phyloP scores from a whole-genome alignment of 805 yeast species.

The Kodamaea neixiangensis region DNA sequence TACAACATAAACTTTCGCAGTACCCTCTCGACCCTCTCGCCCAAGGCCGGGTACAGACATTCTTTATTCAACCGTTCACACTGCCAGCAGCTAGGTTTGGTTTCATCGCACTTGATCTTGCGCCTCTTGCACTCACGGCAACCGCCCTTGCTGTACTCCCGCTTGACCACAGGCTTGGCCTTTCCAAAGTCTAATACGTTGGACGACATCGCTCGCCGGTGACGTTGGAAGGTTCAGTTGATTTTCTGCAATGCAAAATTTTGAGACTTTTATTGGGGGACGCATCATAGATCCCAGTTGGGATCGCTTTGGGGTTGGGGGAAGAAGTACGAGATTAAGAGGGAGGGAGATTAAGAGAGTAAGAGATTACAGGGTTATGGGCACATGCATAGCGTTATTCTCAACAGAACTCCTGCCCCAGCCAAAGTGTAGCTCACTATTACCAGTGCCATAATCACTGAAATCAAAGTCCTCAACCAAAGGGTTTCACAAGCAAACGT shows the following conservation, averaged over 20 bases:
- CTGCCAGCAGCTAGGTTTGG: conserved; percentile 35
- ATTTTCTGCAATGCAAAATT: not conserved
- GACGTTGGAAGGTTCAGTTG: not conserved
- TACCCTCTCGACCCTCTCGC: conserved; percentile 38
- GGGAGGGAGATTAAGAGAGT: not conserved
- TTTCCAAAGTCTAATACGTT: conserved; percentile 15
- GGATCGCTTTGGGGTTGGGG: too few species aligned
- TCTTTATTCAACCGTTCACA: conserved; percentile 33
- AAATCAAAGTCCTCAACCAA: too few species aligned
- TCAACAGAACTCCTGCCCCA: too few species aligned
- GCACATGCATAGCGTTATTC: too few species aligned
- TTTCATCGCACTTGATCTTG: conserved; percentile 45
- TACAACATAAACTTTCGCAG: conserved; percentile 15
- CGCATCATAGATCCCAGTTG: not conserved
- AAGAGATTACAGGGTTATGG: too few species aligned
- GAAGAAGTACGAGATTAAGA: too few species aligned
- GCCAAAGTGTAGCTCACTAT: too few species aligned
- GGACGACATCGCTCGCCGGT: conserved; percentile 15
- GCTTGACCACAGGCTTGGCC: conserved; percentile 11
- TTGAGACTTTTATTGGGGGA: conserved; percentile 1
- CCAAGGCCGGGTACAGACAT: conserved; percentile 39
- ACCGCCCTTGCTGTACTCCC: conserved; percentile 39
- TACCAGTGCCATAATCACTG: too few species aligned
- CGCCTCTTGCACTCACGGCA: conserved; percentile 46
- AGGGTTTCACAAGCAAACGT: not conserved